These are phyloP conservation scores for Zopfia rhizophila DNA, from an alignment of 2,329 filamentous ascomycete species.

Conservation along the genomic window DNA sequence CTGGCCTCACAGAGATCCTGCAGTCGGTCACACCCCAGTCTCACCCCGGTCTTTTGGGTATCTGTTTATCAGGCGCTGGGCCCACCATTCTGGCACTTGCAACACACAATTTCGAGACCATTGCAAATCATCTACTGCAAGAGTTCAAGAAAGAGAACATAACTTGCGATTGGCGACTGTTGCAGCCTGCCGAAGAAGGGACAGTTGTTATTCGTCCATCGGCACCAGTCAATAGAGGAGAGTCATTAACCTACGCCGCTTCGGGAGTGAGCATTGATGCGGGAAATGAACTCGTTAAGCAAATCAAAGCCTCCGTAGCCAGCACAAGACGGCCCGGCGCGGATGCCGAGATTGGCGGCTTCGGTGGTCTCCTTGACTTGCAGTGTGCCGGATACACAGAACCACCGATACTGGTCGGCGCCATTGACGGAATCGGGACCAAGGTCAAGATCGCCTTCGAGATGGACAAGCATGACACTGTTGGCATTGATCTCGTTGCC, in stretches of 20 bases:
- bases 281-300: slow-evolving; percentile 90
- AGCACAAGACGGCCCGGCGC: slow-evolving; percentile 87
- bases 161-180: slow-evolving; percentile 83
- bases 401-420: slow-evolving; percentile 86
- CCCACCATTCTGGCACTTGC: slow-evolving; percentile 95
- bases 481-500: slow-evolving; percentile 95
- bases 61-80: slow-evolving; percentile 93
- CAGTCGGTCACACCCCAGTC: slow-evolving; percentile 88
- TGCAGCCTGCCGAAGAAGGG: slow-evolving; percentile 85
- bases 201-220: slow-evolving; percentile 52
- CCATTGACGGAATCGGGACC: slow-evolving; percentile 95
- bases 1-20: slow-evolving; percentile 89
- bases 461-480: slow-evolving; percentile 89
- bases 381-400: slow-evolving; percentile 76
- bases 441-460: slow-evolving; percentile 96
- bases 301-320: slow-evolving; percentile 89
- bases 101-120: slow-evolving; percentile 87
- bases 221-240: slow-evolving; percentile 28
- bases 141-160: slow-evolving; percentile 79
- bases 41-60: slow-evolving; percentile 88
- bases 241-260: slow-evolving; percentile 82
- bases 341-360: slow-evolving; percentile 93
- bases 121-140: slow-evolving; percentile 80
- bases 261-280: slow-evolving; percentile 95
- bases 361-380: slow-evolving; percentile 88